Evolutionary conservation across 305 asterid species (phyloP), one percentile per base, ranked within the genome.

Genomic region (Galium porrigens): DNA sequence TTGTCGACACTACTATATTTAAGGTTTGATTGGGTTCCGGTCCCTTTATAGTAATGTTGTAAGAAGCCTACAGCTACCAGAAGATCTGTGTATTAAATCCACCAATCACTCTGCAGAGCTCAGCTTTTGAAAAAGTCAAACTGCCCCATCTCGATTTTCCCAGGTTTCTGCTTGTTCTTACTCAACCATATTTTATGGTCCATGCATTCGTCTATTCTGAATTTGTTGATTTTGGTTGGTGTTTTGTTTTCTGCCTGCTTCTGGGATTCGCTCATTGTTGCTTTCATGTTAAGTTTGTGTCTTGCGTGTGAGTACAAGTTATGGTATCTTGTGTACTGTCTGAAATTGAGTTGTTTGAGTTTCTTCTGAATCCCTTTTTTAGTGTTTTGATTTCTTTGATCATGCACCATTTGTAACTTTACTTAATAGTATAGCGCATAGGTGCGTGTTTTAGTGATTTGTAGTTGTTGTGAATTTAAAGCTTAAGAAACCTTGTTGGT

Each of bases 131-230:
- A 10, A 48, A 30, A 56, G 20, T 63, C 64, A 12, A 4, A 49
- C 3, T 66, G 25, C 32, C 36, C 36, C 49, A 30, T 44, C 63
- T 58, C 63, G 3, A 58, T 60, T 70, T 70, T 64, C 53, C 29
- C 46, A 20, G 44, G 39, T 46, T 6, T 34, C 14, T 30, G 64
- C 30, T 32, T 7, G 6, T 6, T 60, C 56, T 61, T 44, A 5
- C 22, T 20, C 53, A 7, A 8, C 29, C 14, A 3, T 20, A 12
- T 49, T 11, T 8, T 8, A 8, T 32, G 1, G 0, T 5, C 3
- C 33, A 30, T 18, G 58, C 30, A 17, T 52, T 58, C 3, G 8
- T 1, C 6, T n/a, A 7, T 25, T 4, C 0, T 10, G 14, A 5
- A 3, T 60, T 22, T 36, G 17, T 22, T 62, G 11, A 61, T 37